Base-by-base conservation (phyloP, 352 stramenopile species). In the Pythium folliculosum region DNA sequence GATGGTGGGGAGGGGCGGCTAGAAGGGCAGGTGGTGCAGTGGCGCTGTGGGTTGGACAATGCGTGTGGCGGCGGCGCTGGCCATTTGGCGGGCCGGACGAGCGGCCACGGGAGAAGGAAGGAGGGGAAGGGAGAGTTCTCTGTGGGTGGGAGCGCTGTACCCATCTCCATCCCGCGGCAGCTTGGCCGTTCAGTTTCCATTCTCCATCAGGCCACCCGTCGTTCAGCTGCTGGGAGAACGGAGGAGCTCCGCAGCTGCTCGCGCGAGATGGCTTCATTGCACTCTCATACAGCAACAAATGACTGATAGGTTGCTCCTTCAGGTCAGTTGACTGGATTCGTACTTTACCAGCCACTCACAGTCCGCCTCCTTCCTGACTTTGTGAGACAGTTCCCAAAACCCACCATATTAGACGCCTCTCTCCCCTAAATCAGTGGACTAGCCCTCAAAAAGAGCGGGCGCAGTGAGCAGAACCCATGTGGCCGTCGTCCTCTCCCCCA, bases 101-200 rank as follows among this genome's bases (percentile, higher is more conserved):
- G 25, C 25, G 50, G 50, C 50, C 25, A 56, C 5, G 23, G 25
- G 48, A 53, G 48, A 53, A 3, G 17, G 23, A 19, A 53, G 5
- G 22, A 22, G 35, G 25, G 22, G 25, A 53, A 53, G 48, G 22
- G 21, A 53, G 48, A 32, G 12, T 6, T 12, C 30, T 30, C 21
- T 53, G 16, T 10, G 16, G 17, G 45, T 32, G 27, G 3, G 27
- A 32, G 27, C 37, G 10, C 30, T 49, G 58, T 58, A 65, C 53
- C 62, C 62, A 69, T 69, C 52, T 63, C 62, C 62, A 69, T 63
- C 37, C 37, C 37, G 37, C 37, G 14, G 14, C 37, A 30, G 10
- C 13, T 35, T 14, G 35, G 45, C 14, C 37, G 22, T 22, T 52
- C 38, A 22, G 8, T 43, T 35, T 10, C 38, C 35, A 22, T 22